These are phyloP conservation scores for Flaveria robusta DNA, from an alignment of 129 eudicot genomes.

Conservation along the genomic window DNA sequence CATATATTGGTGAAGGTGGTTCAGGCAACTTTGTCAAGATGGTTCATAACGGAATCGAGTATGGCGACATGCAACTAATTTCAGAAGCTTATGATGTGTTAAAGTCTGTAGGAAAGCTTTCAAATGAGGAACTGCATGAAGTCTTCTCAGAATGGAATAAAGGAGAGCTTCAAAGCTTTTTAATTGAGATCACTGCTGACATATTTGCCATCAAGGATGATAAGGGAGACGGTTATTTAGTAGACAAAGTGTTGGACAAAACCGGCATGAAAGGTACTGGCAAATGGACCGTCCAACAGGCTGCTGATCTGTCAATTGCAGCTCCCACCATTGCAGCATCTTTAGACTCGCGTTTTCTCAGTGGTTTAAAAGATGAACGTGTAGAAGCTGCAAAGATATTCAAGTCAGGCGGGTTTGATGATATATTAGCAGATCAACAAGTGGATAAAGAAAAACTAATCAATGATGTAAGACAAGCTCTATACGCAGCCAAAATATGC, in stretches of 20 bases:
- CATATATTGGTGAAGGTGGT: constrained; percentile 61
- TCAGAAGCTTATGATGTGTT: constrained; percentile 64
- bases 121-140: constrained; percentile 49
- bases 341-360: constrained; percentile 57
- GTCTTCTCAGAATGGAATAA: constrained; percentile 63
- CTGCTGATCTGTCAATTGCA: constrained; percentile 59
- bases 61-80: constrained; percentile 68
- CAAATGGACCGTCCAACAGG: constrained; percentile 70
- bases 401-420: constrained; percentile 45
- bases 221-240: constrained; percentile 58
- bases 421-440: constrained; percentile 43
- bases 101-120: constrained; percentile 57
- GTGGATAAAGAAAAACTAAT: constrained; percentile 52
- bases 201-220: constrained; percentile 62
- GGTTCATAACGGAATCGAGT: constrained; percentile 68
- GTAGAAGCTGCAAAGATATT: constrained; percentile 57
- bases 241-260: constrained; percentile 65
- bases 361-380: constrained; percentile 63
- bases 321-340: constrained; percentile 67
- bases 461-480: constrained; percentile 55
- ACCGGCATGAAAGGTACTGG: constrained; percentile 75
- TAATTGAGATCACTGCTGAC: constrained; percentile 61
- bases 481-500: constrained; percentile 60
- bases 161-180: constrained; percentile 61
- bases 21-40: constrained; percentile 65